Evolutionary conservation across 2,329 filamentous ascomycete genomes (phyloP).

Genomic region (Plenodomus lindquistii): DNA sequence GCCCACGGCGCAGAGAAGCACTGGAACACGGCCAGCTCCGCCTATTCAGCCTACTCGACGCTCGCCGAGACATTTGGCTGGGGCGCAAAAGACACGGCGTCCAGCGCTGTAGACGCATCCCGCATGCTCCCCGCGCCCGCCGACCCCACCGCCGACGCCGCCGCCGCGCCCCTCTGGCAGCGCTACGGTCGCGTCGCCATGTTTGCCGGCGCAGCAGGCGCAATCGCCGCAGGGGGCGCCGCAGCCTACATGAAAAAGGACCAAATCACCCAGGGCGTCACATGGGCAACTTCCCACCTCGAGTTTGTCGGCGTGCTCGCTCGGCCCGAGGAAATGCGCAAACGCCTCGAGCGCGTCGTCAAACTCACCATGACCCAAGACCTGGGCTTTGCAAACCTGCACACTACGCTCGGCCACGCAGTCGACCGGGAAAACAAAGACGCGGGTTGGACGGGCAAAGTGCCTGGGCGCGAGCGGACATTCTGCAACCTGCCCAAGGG

Average conservation of each 20-base stretch:
- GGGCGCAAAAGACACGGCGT: constrained; percentile 41
- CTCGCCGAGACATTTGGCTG: constrained; percentile 68
- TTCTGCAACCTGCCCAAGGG: constrained; percentile 72
- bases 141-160: constrained; percentile 50
- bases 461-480: constrained; percentile 73
- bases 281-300: constrained; percentile 86
- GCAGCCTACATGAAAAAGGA: constrained; percentile 87
- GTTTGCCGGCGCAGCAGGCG: constrained; percentile 79
- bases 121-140: constrained; percentile 43
- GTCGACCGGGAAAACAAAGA: constrained; percentile 54
- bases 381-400: constrained; percentile 83
- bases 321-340: constrained; percentile 78
- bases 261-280: constrained; percentile 73
- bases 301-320: constrained; percentile 91
- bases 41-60: constrained; percentile 68
- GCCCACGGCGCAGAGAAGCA: constrained; percentile 85
- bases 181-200: constrained; percentile 84
- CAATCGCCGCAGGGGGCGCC: constrained; percentile 78
- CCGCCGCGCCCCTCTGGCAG: constrained; percentile 63
- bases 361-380: constrained; percentile 65
- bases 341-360: constrained; percentile 71
- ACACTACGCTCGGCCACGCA: constrained; percentile 77
- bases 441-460: constrained; percentile 53
- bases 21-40: constrained; percentile 72
- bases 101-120: constrained; percentile 36